phyloP scores from a whole-genome alignment of 805 yeast species.

The Yamadazyma akitaensis region DNA sequence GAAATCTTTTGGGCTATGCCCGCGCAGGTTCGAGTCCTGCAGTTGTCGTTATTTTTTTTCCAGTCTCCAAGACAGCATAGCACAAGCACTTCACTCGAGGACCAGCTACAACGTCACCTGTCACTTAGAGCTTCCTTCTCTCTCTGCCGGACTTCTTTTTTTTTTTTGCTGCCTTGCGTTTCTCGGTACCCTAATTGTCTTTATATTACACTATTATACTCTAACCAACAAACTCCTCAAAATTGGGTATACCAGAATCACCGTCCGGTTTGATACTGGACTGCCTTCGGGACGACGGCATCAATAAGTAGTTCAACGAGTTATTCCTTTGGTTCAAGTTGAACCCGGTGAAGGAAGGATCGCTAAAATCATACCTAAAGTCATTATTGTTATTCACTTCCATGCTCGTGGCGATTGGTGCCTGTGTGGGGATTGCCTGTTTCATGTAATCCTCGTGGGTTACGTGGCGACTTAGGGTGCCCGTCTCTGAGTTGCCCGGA shows the following conservation, averaged over 20 bases:
- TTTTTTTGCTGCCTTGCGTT: too few species aligned
- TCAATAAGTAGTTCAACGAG: slow-evolving; percentile 9
- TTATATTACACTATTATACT: slow-evolving; percentile 3
- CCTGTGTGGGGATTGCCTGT: neutral
- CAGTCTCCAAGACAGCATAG: too few species aligned
- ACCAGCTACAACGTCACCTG: too few species aligned
- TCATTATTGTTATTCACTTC: neutral
- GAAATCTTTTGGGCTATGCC: slow-evolving; percentile 50
- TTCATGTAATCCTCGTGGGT: slow-evolving; percentile 3
- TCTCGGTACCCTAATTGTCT: too few species aligned
- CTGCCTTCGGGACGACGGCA: slow-evolving; percentile 10
- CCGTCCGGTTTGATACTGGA: slow-evolving; percentile 1
- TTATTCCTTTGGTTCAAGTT: slow-evolving; percentile 7
- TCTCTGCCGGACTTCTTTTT: too few species aligned
- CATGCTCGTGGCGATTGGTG: neutral
- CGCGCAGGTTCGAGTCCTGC: slow-evolving; percentile 52
- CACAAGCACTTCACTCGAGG: too few species aligned
- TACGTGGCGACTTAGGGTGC: slow-evolving; percentile 1
- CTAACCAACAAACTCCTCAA: slow-evolving; percentile 13
- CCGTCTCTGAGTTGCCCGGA: slow-evolving; percentile 11
- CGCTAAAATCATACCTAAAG: slow-evolving; percentile 10
- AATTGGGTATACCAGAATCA: slow-evolving; percentile 9
- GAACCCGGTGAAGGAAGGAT: slow-evolving; percentile 7
- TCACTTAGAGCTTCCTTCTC: too few species aligned
- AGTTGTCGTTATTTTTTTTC: slow-evolving; percentile 39